phyloP scores from a whole-genome alignment of 2,329 filamentous ascomycete genomes.

The Aspergillus fumigatiaffinis region DNA sequence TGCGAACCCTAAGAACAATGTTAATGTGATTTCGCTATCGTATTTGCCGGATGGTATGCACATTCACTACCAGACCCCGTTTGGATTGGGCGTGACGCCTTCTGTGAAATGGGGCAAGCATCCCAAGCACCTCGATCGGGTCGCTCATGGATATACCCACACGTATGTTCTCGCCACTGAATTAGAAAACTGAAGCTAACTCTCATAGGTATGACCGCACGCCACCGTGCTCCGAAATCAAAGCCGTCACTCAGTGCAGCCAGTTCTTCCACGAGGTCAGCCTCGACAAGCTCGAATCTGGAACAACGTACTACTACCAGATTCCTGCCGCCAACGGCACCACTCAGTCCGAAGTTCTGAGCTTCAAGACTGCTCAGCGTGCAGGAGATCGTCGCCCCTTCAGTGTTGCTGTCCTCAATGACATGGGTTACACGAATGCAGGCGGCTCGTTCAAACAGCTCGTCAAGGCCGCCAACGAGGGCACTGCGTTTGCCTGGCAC shows the following conservation, averaged over 20 bases:
- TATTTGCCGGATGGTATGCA: constrained; percentile 50
- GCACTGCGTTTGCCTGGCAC: constrained; percentile 51
- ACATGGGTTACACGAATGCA: constrained; percentile 55
- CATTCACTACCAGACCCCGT: constrained; percentile 53
- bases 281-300: constrained; percentile 39
- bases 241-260: constrained; percentile 47
- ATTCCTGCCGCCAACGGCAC: constrained; percentile 50
- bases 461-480: constrained; percentile 39
- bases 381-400: constrained; percentile 43
- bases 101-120: constrained; percentile 43
- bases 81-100: constrained; percentile 46
- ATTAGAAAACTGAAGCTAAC: not conserved
- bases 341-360: constrained; percentile 44
- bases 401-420: constrained; percentile 47
- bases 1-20: constrained; percentile 47
- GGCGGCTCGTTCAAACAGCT: constrained; percentile 47
- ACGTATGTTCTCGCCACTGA: constrained; percentile 30
- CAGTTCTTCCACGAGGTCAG: constrained; percentile 52
- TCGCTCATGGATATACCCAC: constrained; percentile 37
- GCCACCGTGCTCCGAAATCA: constrained; percentile 46
- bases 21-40: constrained; percentile 50
- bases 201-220: constrained; percentile 46
- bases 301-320: constrained; percentile 50
- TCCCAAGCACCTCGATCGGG: constrained; percentile 30
- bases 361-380: constrained; percentile 45